Evolutionary conservation across 2,329 filamentous ascomycete species (phyloP).

Genomic region (Zasmidium angulare): DNA sequence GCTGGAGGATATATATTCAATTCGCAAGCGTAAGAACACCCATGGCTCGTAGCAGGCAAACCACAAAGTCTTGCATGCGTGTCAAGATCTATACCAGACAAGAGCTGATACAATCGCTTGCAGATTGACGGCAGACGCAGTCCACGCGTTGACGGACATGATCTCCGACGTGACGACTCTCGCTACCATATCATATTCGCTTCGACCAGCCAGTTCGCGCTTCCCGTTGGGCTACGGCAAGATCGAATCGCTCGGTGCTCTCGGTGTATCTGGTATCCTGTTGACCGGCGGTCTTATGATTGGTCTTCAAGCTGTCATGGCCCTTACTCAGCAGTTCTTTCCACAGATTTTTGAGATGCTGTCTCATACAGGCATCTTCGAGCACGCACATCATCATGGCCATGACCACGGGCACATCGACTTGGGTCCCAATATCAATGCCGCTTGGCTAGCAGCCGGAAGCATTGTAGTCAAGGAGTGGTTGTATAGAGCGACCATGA

Average conservation of each 20-base stretch:
- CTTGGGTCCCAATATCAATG: conserved; percentile 77
- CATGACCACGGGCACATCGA: conserved; percentile 55
- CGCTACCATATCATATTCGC: conserved; percentile 88
- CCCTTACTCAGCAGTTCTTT: conserved; percentile 53
- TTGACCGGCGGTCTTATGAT: conserved; percentile 89
- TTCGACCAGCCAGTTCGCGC: conserved; percentile 76
- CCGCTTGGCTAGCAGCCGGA: conserved; percentile 87
- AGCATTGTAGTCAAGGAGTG: conserved; percentile 94
- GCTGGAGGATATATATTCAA: conserved; percentile 92
- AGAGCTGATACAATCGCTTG: not conserved
- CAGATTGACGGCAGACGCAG: conserved; percentile 68
- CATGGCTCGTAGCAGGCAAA: not conserved
- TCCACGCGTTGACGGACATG: conserved; percentile 92
- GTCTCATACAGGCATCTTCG: conserved; percentile 42
- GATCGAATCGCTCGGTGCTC: conserved; percentile 89
- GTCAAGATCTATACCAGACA: not conserved
- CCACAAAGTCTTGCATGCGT: not conserved
- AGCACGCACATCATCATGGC: conserved; percentile 60
- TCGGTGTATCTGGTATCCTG: conserved; percentile 90
- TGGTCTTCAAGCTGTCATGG: conserved; percentile 66
- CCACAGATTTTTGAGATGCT: conserved; percentile 46
- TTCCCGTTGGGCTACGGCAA: conserved; percentile 96
- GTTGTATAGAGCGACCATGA: conserved; percentile 97
- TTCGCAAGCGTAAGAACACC: conserved; percentile 62
- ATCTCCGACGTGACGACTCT: conserved; percentile 93